Percentiles rank a stretch among this genome's conserved stretches.
phyloP scores from a whole-genome alignment of 306 rosid genomes.

The Quercus cerris region DNA sequence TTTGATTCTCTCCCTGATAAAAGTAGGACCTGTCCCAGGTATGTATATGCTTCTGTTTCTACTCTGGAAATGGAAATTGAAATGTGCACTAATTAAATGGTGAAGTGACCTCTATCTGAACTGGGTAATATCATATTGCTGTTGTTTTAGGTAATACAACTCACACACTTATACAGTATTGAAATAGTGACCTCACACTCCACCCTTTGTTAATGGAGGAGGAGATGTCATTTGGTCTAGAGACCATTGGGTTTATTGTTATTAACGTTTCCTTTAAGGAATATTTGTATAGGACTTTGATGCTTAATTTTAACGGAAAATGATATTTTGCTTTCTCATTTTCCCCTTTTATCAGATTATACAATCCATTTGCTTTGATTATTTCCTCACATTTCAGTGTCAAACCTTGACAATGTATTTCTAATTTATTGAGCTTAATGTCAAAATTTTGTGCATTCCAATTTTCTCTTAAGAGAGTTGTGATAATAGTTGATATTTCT shows the following conservation, averaged over 20 bases:
- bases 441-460: not conserved
- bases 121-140: not conserved
- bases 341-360: too few species aligned
- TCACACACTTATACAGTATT: not conserved
- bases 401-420: not conserved
- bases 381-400: not conserved
- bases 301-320: not conserved
- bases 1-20: conserved; percentile 66
- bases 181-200: not conserved
- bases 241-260: not conserved
- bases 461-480: not conserved
- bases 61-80: not conserved
- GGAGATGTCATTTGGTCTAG: not conserved
- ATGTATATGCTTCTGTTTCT: conserved; percentile 16
- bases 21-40: conserved; percentile 87
- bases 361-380: not conserved
- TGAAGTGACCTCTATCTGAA: not conserved
- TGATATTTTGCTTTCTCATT: too few species aligned
- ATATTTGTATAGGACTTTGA: not conserved
- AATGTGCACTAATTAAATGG: not conserved
- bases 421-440: not conserved
- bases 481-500: not conserved
- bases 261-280: not conserved
- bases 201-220: not conserved
- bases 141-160: not conserved